phyloP scores from a whole-genome alignment of 768 basidiomycete genomes.

The Guyanaporus albipodus region DNA sequence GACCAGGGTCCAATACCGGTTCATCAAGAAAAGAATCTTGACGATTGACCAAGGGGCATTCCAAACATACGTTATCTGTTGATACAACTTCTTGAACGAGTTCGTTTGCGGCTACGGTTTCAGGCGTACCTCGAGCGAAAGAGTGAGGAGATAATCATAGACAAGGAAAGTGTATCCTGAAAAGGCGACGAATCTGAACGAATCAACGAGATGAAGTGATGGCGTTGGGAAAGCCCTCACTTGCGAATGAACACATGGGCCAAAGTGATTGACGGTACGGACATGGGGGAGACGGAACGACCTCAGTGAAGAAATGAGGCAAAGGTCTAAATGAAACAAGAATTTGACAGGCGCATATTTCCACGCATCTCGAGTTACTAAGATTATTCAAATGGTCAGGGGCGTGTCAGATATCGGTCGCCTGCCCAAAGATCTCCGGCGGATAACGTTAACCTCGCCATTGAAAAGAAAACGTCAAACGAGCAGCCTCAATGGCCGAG shows the following conservation, averaged over 20 bases:
- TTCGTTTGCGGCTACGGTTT: no score
- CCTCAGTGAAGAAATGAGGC: not conserved
- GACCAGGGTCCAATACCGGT: conserved; percentile 16
- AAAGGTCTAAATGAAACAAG: not conserved
- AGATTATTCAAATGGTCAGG: no score
- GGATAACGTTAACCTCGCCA: no score
- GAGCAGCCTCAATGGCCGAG: not conserved
- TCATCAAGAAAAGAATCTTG: conserved; percentile 14
- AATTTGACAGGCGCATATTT: not conserved
- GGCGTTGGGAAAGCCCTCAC: conserved; percentile 3
- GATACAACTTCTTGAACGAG: not conserved
- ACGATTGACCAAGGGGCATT: conserved; percentile 8
- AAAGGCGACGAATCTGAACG: conserved; percentile 1
- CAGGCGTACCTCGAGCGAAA: conserved; percentile 23
- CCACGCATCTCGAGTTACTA: no score
- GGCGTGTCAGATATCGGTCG: not conserved
- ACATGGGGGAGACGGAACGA: conserved; percentile 3
- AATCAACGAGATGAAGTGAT: not conserved
- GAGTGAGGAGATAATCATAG: conserved; percentile 27
- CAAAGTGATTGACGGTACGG: conserved; percentile 1
- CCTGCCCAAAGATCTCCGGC: not conserved
- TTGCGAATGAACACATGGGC: conserved; percentile 16
- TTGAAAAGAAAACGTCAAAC: not conserved
- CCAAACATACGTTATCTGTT: conserved; percentile 20
- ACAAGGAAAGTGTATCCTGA: conserved; percentile 21